These are phyloP conservation scores for Thelephora aurantiotincta DNA, from an alignment of 768 basidiomycete genomes.

Conservation along the genomic window DNA sequence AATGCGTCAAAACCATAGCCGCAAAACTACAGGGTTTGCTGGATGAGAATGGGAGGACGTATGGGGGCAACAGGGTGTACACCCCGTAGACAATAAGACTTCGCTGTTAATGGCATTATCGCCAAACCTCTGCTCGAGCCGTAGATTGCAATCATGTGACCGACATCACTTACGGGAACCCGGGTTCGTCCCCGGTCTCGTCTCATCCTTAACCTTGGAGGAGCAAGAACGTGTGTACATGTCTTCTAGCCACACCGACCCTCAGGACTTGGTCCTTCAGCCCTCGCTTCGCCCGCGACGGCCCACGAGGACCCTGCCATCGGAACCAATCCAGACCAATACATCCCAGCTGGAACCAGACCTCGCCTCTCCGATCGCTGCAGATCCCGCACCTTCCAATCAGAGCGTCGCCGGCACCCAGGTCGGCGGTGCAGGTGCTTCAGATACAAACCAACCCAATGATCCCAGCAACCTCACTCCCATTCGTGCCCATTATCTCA, in stretches of 20 bases:
- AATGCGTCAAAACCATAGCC: constrained; percentile 47
- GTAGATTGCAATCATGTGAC: too few relatives aligned
- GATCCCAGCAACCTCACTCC: constrained; percentile 46
- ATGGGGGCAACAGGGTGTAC: constrained; percentile 22
- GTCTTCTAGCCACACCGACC: background rate
- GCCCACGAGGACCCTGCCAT: too few relatives aligned
- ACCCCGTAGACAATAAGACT: constrained; percentile 17
- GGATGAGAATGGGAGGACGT: constrained; percentile 40
- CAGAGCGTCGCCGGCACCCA: background rate
- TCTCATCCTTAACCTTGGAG: too few relatives aligned
- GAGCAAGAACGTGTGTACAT: background rate
- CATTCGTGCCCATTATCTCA: constrained; percentile 92
- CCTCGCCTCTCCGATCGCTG: constrained; percentile 2
- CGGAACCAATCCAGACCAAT: background rate
- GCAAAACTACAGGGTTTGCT: constrained; percentile 40
- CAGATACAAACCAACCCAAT: background rate
- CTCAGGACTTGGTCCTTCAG: background rate
- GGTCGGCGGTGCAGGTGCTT: background rate
- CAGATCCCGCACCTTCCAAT: constrained; percentile 1
- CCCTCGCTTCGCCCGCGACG: background rate
- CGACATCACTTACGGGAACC: too few relatives aligned
- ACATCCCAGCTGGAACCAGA: constrained; percentile 2
- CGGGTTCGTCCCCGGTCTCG: too few relatives aligned
- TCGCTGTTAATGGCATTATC: background rate
- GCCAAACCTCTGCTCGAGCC: background rate